phyloP scores from a whole-genome alignment of 257 asterid genomes.

The Gardenia jasminoides region DNA sequence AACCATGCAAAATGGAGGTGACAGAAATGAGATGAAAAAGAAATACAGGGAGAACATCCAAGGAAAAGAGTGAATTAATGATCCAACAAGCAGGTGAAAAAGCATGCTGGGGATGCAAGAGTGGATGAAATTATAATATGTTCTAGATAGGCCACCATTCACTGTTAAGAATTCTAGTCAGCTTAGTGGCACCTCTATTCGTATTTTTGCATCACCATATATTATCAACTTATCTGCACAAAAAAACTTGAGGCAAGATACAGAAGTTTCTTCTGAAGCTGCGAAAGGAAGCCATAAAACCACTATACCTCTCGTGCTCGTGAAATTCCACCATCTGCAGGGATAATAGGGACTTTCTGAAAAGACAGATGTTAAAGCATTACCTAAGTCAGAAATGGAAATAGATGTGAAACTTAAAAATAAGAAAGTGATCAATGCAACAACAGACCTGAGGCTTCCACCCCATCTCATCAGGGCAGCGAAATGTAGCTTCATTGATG shows the following conservation, averaged over 20 bases:
- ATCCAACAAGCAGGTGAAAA: background rate
- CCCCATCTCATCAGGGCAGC: slow-evolving; percentile 99
- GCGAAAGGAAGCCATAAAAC: slow-evolving; percentile 4
- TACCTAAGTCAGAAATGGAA: background rate
- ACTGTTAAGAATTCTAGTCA: background rate
- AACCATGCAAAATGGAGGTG: background rate
- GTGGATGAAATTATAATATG: background rate
- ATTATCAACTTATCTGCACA: background rate
- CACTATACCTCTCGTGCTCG: slow-evolving; percentile 56
- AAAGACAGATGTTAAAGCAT: slow-evolving; percentile 7
- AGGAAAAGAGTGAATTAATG: background rate
- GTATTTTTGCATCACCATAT: background rate
- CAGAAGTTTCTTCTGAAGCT: background rate
- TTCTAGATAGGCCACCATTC: background rate
- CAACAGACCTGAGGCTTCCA: slow-evolving; percentile 93
- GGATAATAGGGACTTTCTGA: slow-evolving; percentile 64
- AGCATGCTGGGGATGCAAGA: background rate
- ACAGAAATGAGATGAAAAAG: background rate
- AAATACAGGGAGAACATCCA: background rate
- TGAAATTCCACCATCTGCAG: slow-evolving; percentile 49
- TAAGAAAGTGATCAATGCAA: background rate
- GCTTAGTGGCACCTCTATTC: background rate
- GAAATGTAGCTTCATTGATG: slow-evolving; percentile 93
- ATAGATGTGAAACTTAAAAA: background rate
- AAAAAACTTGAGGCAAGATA: background rate